Percentiles rank a stretch among this genome's conserved stretches.
phyloP scores from a whole-genome alignment of 2,329 filamentous ascomycete genomes.

The Calonectria multiphialidica region DNA sequence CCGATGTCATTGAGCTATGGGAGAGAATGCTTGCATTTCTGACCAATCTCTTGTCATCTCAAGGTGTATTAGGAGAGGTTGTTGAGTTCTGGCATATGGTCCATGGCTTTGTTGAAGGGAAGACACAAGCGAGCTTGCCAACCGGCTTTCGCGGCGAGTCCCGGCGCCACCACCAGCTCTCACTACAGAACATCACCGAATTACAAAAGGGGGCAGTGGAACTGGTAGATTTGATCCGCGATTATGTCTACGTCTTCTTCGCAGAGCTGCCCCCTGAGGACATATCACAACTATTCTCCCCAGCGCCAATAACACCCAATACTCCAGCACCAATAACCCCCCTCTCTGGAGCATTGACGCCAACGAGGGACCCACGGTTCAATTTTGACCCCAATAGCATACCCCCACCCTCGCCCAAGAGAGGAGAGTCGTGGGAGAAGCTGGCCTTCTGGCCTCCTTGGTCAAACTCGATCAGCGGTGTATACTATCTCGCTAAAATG shows the following conservation, averaged over 20 bases:
- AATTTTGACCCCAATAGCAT: slow-evolving; percentile 83
- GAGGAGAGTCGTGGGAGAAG: slow-evolving; percentile 91
- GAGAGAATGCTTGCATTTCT: slow-evolving; percentile 86
- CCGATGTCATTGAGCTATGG: slow-evolving; percentile 91
- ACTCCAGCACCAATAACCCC: slow-evolving; percentile 56
- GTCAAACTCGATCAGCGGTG: slow-evolving; percentile 92
- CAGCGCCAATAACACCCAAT: slow-evolving; percentile 76
- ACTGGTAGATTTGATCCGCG: slow-evolving; percentile 85
- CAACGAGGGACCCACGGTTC: slow-evolving; percentile 79
- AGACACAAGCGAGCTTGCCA: slow-evolving; percentile 83
- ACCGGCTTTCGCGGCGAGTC: slow-evolving; percentile 86
- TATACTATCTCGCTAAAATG: slow-evolving; percentile 88
- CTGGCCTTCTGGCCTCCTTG: slow-evolving; percentile 96
- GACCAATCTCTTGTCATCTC: slow-evolving; percentile 78
- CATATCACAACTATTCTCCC: slow-evolving; percentile 87
- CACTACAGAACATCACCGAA: slow-evolving; percentile 75
- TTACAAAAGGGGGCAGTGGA: slow-evolving; percentile 84
- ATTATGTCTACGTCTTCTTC: slow-evolving; percentile 86
- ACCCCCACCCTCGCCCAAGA: slow-evolving; percentile 80
- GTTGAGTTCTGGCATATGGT: slow-evolving; percentile 95
- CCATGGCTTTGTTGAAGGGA: slow-evolving; percentile 89
- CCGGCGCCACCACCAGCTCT: slow-evolving; percentile 82
- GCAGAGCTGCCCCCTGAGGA: slow-evolving; percentile 91
- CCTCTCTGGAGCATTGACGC: slow-evolving; percentile 56
- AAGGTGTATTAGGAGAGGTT: slow-evolving; percentile 88